Percentiles rank a stretch among this genome's conserved stretches.
Evolutionary conservation across 306 rosid genomes (phyloP).

Genomic region (Dalbergia oliveri): DNA sequence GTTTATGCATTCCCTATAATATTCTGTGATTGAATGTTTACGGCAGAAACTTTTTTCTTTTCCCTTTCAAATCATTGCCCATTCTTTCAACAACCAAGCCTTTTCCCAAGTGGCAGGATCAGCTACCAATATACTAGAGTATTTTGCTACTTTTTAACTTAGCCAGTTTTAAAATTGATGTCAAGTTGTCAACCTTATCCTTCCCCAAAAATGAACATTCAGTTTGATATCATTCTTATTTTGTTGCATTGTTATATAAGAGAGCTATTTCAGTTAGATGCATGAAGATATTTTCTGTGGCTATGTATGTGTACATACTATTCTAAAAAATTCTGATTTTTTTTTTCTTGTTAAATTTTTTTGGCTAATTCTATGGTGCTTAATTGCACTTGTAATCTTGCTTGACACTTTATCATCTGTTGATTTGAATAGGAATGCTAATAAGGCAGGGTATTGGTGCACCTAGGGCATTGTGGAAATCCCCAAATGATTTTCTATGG

Average conservation of each 20-base stretch:
- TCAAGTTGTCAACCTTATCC: not conserved
- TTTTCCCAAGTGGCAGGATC: not conserved
- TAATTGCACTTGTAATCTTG: slow-evolving; percentile 20
- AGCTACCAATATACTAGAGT: not conserved
- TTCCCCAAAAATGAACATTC: slow-evolving; percentile 6
- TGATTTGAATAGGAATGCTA: slow-evolving; percentile 23
- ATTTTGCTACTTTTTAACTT: slow-evolving; percentile 15
- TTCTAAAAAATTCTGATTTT: not conserved
- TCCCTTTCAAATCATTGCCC: slow-evolving; percentile 4
- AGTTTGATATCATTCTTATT: slow-evolving; percentile 1
- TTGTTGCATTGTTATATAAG: slow-evolving; percentile 11
- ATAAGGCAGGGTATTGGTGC: slow-evolving; percentile 24
- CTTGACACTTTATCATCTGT: slow-evolving; percentile 36
- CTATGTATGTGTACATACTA: not conserved
- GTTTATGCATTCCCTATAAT: slow-evolving; percentile 22
- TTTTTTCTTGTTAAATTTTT: not conserved
- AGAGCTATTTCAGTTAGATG: slow-evolving; percentile 20
- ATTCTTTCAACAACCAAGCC: not conserved
- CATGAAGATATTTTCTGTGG: not conserved
- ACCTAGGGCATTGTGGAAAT: slow-evolving; percentile 27
- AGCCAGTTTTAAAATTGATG: slow-evolving; percentile 2
- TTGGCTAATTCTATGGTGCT: slow-evolving; percentile 8
- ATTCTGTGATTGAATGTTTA: not conserved
- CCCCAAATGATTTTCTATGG: slow-evolving; percentile 13
- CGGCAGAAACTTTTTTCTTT: slow-evolving; percentile 7